Evolutionary conservation across 768 basidiomycete species (phyloP).

Genomic region (Austroboletus eburneus): DNA sequence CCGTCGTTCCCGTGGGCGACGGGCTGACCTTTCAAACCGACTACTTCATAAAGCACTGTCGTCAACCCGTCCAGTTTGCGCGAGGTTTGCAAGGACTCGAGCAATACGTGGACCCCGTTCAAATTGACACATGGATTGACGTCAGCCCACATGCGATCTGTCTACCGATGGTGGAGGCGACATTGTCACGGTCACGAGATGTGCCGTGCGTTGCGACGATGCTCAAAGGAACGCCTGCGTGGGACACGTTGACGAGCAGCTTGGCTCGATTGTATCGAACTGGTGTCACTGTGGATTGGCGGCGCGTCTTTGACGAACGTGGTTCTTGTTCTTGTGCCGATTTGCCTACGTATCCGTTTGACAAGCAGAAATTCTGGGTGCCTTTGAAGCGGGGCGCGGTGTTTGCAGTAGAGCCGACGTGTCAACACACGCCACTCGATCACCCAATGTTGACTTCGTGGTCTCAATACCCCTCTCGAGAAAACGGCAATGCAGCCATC

Average conservation of each 20-base stretch:
- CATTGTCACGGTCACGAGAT: conserved; percentile 26
- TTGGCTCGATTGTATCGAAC: conserved; percentile 48
- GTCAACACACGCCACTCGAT: conserved; percentile 12
- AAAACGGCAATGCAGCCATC: conserved; percentile 35
- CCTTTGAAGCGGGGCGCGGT: conserved; percentile 33
- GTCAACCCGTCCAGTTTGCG: conserved; percentile 51
- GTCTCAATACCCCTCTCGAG: conserved; percentile 38
- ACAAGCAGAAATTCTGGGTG: conserved; percentile 54
- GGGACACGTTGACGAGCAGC: conserved; percentile 42
- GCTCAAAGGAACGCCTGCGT: conserved; percentile 40
- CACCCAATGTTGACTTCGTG: conserved; percentile 40
- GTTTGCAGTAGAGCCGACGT: neutral
- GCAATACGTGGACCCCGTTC: conserved; percentile 20
- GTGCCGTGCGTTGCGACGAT: conserved; percentile 47
- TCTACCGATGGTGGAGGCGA: conserved; percentile 51
- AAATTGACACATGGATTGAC: conserved; percentile 55
- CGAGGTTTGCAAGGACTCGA: conserved; percentile 44
- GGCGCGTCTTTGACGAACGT: conserved; percentile 47
- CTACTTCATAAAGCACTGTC: conserved; percentile 60
- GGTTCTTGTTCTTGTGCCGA: conserved; percentile 39
- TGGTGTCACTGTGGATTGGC: conserved; percentile 46
- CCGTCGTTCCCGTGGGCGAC: conserved; percentile 51
- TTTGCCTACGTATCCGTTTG: conserved; percentile 64
- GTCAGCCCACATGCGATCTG: conserved; percentile 59
- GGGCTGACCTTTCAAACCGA: conserved; percentile 40